Base-by-base conservation (phyloP, 1,284 basidiomycete genomes). In the Tylopilus sp. region DNA sequence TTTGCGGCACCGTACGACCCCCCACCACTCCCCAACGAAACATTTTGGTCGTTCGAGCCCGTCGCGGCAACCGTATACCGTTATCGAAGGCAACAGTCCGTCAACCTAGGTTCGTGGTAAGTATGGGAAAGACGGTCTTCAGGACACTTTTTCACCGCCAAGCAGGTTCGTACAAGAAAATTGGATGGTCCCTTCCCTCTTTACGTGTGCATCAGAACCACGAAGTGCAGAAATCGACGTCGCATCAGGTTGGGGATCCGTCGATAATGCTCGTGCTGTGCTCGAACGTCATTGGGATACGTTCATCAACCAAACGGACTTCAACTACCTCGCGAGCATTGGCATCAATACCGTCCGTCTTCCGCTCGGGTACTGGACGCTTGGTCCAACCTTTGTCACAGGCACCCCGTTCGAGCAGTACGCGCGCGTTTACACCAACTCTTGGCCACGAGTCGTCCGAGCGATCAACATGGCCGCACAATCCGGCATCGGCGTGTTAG, bases 201-300 rank as follows among this genome's bases (percentile, higher is more conserved):
- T 89, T 61, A 62, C 65, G 2, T 87, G 84, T 51, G 85, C 87
- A 4, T 63, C 72, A 21, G 82, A 76, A 5, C 59, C 70, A 16
- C 72, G 77, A 57, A 58, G 69, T 2, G 78, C 85, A 3, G 82
- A 84, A 57, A 60, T 80, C 19, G 77, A 85, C 59, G 74, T 85
- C 51, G 59, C 58, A 3, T 59, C 58, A 0, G 58, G 75, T 9
- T 82, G 78, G 74, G 74, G 73, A 15, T 75, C 74, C 28, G 52
- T 59, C 6, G 60, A 63, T 3, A 62, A 65, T 53, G 84, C 87
- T 16, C 73, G 76, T 18, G 61, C 72, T 23, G 66, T 82, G 9
- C 72, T 92, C 51, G 86, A 91, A 66, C 72, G 73, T 39, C 88
- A 89, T 65, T 92, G 89, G 89, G 84, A 87, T 57, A 86, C 82